A percentile compares a stretch with the other conserved stretches of the same genome.
phyloP scores from a whole-genome alignment of 2,329 filamentous ascomycete species.

The Trichothecium roseum region DNA sequence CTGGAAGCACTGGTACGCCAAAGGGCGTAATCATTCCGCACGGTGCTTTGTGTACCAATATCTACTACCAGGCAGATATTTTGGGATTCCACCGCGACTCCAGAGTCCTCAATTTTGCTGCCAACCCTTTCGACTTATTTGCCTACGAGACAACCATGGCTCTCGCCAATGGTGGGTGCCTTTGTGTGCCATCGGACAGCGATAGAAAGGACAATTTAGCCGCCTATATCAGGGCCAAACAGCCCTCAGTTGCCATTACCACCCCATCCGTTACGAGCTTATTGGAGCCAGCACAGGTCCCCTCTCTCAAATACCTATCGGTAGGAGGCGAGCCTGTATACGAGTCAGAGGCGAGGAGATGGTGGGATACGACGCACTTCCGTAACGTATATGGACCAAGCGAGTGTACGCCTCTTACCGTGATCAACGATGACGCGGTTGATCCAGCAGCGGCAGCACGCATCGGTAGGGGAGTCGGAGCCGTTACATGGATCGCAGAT shows the following conservation, averaged over 20 bases:
- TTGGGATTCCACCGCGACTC: constrained; percentile 12
- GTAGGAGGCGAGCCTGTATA: too few species aligned
- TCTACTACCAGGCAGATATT: constrained; percentile 7
- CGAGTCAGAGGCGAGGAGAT: too few species aligned
- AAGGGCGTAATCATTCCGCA: constrained; percentile 12
- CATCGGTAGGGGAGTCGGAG: too few species aligned
- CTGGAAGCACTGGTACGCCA: constrained; percentile 12
- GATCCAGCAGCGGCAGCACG: too few species aligned
- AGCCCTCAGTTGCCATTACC: not conserved
- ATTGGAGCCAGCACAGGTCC: too few species aligned
- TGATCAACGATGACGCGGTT: too few species aligned
- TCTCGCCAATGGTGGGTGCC: constrained; percentile 15
- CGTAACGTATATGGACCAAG: not conserved
- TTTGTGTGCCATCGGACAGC: constrained; percentile 26
- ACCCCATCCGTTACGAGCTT: not conserved
- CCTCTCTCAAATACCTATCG: too few species aligned
- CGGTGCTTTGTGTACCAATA: constrained; percentile 7
- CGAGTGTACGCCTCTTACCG: not conserved
- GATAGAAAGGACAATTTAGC: constrained; percentile 24
- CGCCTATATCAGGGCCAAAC: not conserved
- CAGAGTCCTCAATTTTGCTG: constrained; percentile 19
- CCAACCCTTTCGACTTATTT: constrained; percentile 19
- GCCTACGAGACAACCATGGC: constrained; percentile 11
- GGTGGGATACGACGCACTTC: too few species aligned
- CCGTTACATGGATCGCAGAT: too few species aligned